Evolutionary conservation across 495 filamentous ascomycete genomes (phyloP).

Genomic region (Hypoxylon lienhwacheense): DNA sequence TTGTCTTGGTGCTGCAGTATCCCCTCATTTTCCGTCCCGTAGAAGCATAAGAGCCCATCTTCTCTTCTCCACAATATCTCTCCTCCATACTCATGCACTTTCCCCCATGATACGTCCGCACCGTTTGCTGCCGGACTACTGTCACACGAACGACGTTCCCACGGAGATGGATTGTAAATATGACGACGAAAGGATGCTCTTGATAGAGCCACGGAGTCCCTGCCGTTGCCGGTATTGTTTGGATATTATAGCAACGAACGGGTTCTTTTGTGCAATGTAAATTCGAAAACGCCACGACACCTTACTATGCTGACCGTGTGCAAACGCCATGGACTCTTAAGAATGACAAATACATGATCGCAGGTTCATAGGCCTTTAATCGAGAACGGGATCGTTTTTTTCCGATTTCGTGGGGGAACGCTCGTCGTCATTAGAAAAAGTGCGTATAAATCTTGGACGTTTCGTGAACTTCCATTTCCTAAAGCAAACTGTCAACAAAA

Average conservation of each 20-base stretch:
- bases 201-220: conserved; percentile 9
- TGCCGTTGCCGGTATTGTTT: conserved; percentile 12
- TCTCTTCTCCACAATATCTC: no score
- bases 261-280: conserved; percentile 32
- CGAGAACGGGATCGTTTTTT: conserved; percentile 42
- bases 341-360: conserved; percentile 47
- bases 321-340: conserved; percentile 40
- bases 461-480: conserved; percentile 99
- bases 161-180: conserved; percentile 16
- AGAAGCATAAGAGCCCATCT: no score
- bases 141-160: conserved; percentile 1
- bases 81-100: not conserved
- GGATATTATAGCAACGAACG: conserved; percentile 32
- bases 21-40: not conserved
- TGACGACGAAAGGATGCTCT: conserved; percentile 10
- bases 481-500: conserved; percentile 40
- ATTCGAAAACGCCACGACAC: conserved; percentile 55
- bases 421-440: conserved; percentile 76
- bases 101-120: not conserved
- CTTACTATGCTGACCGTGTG: conserved; percentile 52
- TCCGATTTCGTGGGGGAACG: conserved; percentile 34
- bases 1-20: conserved; percentile 5
- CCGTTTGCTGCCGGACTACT: not conserved
- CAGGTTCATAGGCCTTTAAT: conserved; percentile 39
- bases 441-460: conserved; percentile 98